Percentiles rank a stretch among this genome's conserved stretches.
Evolutionary conservation across 225 moss, liverwort and hornwort genomes (phyloP).

Genomic region (Antitrichia curtipendula): DNA sequence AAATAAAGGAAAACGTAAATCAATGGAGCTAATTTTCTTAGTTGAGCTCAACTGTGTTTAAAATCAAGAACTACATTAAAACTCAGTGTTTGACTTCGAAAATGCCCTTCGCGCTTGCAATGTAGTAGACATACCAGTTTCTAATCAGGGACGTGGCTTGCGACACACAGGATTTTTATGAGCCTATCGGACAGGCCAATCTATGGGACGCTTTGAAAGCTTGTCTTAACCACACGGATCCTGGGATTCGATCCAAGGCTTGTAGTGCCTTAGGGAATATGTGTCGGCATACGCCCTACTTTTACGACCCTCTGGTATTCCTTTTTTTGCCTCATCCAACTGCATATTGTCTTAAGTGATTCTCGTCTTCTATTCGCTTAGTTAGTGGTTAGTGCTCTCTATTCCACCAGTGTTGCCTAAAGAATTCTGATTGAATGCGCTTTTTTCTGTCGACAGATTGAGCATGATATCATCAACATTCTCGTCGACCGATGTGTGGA

Average conservation of each 20-base stretch:
- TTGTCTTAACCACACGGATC: constrained; percentile 73
- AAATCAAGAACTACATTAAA: not conserved
- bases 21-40: not conserved
- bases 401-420: not conserved
- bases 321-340: not conserved
- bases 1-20: not conserved
- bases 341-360: not conserved
- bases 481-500: constrained; percentile 96
- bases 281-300: constrained; percentile 99
- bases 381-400: not conserved
- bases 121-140: not conserved
- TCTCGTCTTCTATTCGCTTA: not conserved
- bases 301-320: constrained; percentile 78
- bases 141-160: not conserved
- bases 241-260: constrained; percentile 81
- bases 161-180: constrained; percentile 75
- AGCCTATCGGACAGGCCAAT: constrained; percentile 68
- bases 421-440: not conserved
- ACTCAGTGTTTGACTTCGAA: not conserved
- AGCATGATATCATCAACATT: constrained; percentile 79
- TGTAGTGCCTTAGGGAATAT: constrained; percentile 97
- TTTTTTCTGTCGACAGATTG: constrained; percentile 40
- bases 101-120: not conserved
- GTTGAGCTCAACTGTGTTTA: no score
- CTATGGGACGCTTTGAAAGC: constrained; percentile 78